Percentiles rank a stretch among this genome's conserved stretches.
These are phyloP conservation scores for Acanthamoeba sp. DNA, from an alignment of 208 protist species.

Conservation along the genomic window DNA sequence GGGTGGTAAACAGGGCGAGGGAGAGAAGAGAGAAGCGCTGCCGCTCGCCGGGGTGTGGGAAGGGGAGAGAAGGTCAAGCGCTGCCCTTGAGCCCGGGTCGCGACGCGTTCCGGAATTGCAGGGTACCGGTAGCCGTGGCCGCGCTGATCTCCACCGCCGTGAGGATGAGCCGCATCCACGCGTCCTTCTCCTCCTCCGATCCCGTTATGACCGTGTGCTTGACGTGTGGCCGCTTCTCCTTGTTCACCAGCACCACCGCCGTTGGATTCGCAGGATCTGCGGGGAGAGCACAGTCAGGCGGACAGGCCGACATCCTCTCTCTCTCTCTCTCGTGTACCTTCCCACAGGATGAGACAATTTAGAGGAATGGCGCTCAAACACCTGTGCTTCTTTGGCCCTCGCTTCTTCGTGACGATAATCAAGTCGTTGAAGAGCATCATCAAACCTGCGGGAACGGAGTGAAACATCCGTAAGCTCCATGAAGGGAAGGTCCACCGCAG, in stretches of 20 bases:
- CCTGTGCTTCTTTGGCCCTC: background rate
- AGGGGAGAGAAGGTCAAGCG: too few relatives aligned
- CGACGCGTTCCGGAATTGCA: background rate
- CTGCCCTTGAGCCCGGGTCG: background rate
- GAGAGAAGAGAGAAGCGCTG: background rate
- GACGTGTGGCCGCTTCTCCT: background rate
- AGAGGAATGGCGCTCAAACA: background rate
- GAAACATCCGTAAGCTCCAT: too few relatives aligned
- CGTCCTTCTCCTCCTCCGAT: background rate
- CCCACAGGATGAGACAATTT: background rate
- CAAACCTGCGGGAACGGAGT: background rate
- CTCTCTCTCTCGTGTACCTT: background rate
- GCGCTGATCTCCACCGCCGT: background rate
- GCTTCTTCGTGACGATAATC: background rate
- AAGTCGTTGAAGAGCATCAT: slow-evolving; percentile 42
- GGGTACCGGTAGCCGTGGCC: background rate
- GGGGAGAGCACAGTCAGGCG: background rate
- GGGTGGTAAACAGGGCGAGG: background rate
- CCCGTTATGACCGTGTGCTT: background rate
- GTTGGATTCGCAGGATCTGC: background rate
- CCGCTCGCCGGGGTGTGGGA: too few relatives aligned
- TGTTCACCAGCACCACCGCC: background rate
- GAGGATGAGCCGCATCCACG: background rate
- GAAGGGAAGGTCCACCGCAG: too few relatives aligned
- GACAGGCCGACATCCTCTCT: too few relatives aligned